These are phyloP conservation scores for Mycena sp. DNA, from an alignment of 1,284 basidiomycete genomes.

Conservation along the genomic window DNA sequence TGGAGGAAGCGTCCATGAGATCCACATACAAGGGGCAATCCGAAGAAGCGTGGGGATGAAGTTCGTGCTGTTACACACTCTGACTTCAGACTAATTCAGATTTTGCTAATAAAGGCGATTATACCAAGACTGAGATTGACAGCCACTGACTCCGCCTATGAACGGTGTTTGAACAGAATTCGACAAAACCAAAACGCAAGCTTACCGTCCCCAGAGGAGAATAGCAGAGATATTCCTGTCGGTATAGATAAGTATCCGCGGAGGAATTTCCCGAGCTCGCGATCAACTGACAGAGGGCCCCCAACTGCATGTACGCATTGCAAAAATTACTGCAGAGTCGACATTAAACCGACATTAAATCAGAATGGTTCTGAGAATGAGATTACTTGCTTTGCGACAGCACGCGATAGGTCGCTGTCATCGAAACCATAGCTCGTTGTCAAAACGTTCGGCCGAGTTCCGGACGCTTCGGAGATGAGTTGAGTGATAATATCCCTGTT, in stretches of 20 bases:
- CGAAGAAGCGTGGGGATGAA: slow-evolving; percentile 29
- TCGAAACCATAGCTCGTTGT: slow-evolving; percentile 27
- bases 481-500: slow-evolving; percentile 23
- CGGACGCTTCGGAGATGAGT: slow-evolving; percentile 1
- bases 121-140: slow-evolving; percentile 18
- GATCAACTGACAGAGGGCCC: slow-evolving; percentile 10
- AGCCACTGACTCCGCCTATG: slow-evolving; percentile 39
- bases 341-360: background rate
- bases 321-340: background rate
- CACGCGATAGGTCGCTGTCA: slow-evolving; percentile 16
- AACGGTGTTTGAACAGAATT: background rate
- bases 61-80: too few species aligned
- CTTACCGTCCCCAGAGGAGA: slow-evolving; percentile 39
- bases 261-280: too few species aligned
- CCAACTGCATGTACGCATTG: slow-evolving; percentile 26
- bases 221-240: slow-evolving; percentile 36
- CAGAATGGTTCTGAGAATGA: background rate
- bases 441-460: slow-evolving; percentile 14
- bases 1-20: slow-evolving; percentile 21
- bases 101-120: background rate
- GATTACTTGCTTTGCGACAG: slow-evolving; percentile 2
- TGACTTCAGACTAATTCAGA: too few species aligned
- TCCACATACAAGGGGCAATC: slow-evolving; percentile 39
- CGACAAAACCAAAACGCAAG: background rate
- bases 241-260: background rate